Percentiles rank a stretch among this genome's conserved stretches.
These are phyloP conservation scores for Porogramme epimiltina DNA, from an alignment of 1,284 basidiomycete genomes.

Conservation along the genomic window DNA sequence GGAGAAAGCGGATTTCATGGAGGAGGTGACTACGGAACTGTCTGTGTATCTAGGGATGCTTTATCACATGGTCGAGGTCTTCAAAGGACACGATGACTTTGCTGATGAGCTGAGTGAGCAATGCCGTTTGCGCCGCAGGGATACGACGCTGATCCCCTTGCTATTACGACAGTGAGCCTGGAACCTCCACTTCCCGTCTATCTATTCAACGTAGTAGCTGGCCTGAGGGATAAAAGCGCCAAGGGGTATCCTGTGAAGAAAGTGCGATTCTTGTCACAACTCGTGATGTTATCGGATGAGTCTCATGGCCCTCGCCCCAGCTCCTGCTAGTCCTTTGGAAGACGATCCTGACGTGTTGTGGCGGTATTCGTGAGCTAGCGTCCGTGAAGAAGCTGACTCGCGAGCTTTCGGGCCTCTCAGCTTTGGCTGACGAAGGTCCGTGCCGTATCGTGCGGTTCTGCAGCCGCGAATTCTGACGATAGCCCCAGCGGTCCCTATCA, in stretches of 20 bases:
- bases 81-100: slow-evolving; percentile 90
- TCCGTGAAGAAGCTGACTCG: slow-evolving; percentile 87
- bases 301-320: slow-evolving; percentile 40
- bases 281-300: slow-evolving; percentile 22
- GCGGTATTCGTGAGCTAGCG: slow-evolving; percentile 85
- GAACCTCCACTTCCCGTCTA: slow-evolving; percentile 94
- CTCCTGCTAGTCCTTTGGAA: slow-evolving; percentile 97
- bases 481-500: slow-evolving; percentile 57
- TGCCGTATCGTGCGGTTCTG: background rate
- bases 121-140: slow-evolving; percentile 13
- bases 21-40: slow-evolving; percentile 89
- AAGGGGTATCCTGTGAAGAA: slow-evolving; percentile 97
- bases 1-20: slow-evolving; percentile 79
- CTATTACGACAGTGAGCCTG: slow-evolving; percentile 73
- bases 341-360: slow-evolving; percentile 88
- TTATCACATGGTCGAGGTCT: slow-evolving; percentile 91
- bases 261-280: slow-evolving; percentile 42
- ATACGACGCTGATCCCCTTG: slow-evolving; percentile 14
- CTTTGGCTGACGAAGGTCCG: slow-evolving; percentile 64
- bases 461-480: slow-evolving; percentile 2
- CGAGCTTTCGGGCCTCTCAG: slow-evolving; percentile 75
- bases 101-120: slow-evolving; percentile 92
- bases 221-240: slow-evolving; percentile 90
- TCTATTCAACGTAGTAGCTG: slow-evolving; percentile 87
- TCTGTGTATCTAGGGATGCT: slow-evolving; percentile 91